Evolutionary conservation across 2,329 filamentous ascomycete genomes (phyloP), one percentile per base, ranked within the genome.

Genomic region (Aspergillus caelatus): DNA sequence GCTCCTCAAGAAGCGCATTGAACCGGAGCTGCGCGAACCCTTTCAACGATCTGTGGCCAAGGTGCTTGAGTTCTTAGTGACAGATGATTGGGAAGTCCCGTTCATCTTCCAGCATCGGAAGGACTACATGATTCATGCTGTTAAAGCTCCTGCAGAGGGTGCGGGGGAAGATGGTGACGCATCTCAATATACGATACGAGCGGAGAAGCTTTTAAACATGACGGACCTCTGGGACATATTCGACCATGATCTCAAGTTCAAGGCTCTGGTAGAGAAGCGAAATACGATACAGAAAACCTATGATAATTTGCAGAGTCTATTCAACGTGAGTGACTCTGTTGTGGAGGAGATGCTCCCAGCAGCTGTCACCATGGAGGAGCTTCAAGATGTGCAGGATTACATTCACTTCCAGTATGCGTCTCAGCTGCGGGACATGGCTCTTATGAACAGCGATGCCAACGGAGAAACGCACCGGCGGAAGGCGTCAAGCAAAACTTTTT

Each of bases 81-180:
- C 94, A 4, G 94, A 98, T 68, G 92, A 96, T 70, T 93, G 94
- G 71, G 95, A 99, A 78, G 93, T 97, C 1, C 94, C 95, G 0
- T 99, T 97, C 77, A 95, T 99, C 70, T 97, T 97, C 78, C 94
- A 97, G 77, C 95, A 99, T 74, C 92, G 95, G 65, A 97, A 97
- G 78, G 95, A 99, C 77, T 99, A 98, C 74, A 86, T 99, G 50
- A 96, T 99, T 62, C 93, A 98, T 73, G 91, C 91, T 28, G 90
- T 89, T 68, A 93, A 92, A 74, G 80, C 85, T n/a, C 81, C 84
- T 45, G 85, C 86, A 8, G 88, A 81, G 75, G 88, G 74, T 78
- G 82, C 87, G 66, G 84, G 85, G 19, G 85, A 89, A 62, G 90
- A 94, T 68, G 85, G 86, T 10, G 89, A 93, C 70, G 88, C 86